Percentiles rank a stretch among this genome's conserved stretches.
These are phyloP conservation scores for Boletus coccyginus DNA, from an alignment of 768 basidiomycete genomes.

Conservation along the genomic window DNA sequence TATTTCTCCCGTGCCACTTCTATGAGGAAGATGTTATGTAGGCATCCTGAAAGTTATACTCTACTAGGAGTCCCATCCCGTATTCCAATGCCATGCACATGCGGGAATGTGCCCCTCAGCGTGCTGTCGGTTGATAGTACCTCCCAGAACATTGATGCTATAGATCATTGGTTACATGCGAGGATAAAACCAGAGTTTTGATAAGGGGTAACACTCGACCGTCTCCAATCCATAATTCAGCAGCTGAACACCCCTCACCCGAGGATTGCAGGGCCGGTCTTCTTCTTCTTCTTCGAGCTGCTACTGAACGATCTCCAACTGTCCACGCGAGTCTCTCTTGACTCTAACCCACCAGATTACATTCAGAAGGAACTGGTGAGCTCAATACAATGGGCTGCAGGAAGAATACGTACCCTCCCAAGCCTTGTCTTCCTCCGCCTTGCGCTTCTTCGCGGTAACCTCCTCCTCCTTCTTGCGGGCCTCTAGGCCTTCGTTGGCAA, in stretches of 20 bases:
- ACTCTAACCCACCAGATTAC: slow-evolving; percentile 42
- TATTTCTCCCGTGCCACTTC: no score
- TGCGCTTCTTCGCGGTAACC: slow-evolving; percentile 70
- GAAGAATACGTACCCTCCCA: slow-evolving; percentile 73
- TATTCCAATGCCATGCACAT: no score
- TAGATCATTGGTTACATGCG: slow-evolving; percentile 9
- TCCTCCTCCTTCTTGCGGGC: slow-evolving; percentile 94
- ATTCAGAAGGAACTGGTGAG: neutral
- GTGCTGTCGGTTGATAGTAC: neutral
- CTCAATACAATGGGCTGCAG: neutral
- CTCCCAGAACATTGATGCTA: neutral
- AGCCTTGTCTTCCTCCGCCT: slow-evolving; percentile 80
- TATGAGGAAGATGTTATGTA: no score
- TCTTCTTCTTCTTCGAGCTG: slow-evolving; percentile 79
- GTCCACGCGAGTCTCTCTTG: slow-evolving; percentile 76
- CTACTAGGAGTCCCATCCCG: no score
- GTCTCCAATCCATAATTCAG: neutral
- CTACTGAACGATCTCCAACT: slow-evolving; percentile 78
- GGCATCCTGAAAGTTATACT: no score
- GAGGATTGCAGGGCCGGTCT: slow-evolving; percentile 61
- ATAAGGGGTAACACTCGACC: slow-evolving; percentile 14
- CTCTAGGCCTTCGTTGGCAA: slow-evolving; percentile 89
- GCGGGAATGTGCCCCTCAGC: neutral
- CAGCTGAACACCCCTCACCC: slow-evolving; percentile 43
- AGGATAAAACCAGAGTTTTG: slow-evolving; percentile 1